phyloP scores from a whole-genome alignment of 176 grass and related monocot genomes.

The Zizania latifolia region DNA sequence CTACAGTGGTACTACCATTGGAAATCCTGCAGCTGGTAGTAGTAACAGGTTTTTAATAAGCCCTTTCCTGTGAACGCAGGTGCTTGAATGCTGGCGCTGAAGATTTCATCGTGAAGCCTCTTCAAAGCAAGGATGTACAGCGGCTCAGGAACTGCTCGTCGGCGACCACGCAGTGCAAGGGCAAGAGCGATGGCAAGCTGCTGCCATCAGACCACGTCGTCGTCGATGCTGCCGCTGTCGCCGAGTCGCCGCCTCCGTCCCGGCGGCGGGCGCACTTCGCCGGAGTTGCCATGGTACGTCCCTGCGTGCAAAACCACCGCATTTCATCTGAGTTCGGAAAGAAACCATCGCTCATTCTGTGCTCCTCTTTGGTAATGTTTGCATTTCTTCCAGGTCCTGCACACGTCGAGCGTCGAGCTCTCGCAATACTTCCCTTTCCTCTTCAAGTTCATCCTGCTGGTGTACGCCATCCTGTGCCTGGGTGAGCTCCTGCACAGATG shows the following conservation, averaged over 20 bases:
- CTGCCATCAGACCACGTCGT: not conserved
- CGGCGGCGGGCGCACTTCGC: conserved; percentile 42
- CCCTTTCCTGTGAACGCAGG: not conserved
- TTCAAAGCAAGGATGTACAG: conserved; percentile 75
- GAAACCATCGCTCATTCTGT: not conserved
- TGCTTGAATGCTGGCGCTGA: conserved; percentile 68
- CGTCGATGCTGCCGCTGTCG: not conserved
- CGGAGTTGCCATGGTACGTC: conserved; percentile 58
- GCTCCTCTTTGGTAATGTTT: not conserved
- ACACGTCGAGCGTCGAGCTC: conserved; percentile 51
- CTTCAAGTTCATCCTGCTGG: conserved; percentile 53
- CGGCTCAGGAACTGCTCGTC: conserved; percentile 60
- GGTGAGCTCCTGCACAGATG: conserved; percentile 58
- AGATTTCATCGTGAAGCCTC: conserved; percentile 86
- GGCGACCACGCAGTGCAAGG: conserved; percentile 4
- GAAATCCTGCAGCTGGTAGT: conserved; percentile 7
- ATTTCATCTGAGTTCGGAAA: not conserved
- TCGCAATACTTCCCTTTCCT: conserved; percentile 64
- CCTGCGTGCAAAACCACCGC: not conserved
- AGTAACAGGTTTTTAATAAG: no score
- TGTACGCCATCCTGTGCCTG: conserved; percentile 59
- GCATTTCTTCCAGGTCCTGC: conserved; percentile 47
- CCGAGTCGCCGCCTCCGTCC: not conserved
- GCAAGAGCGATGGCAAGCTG: conserved; percentile 31
- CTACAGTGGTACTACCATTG: not conserved